Base-by-base conservation (phyloP, 192 early-diverging fungal genomes). In the Coemansia reversa region DNA sequence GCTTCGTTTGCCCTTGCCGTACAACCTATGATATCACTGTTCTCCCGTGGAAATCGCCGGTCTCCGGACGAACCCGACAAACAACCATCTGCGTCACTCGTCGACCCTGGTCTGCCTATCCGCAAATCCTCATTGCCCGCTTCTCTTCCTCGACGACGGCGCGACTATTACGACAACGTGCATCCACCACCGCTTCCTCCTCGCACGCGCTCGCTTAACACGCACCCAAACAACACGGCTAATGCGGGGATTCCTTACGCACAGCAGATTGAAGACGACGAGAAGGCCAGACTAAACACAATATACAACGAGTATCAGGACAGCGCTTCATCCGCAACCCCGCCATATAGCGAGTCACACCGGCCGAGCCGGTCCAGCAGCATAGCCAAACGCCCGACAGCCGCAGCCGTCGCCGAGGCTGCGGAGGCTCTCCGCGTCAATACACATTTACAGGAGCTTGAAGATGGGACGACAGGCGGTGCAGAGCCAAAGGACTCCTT, bases 211-310 rank as follows among this genome's bases (percentile, higher is more conserved):
- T 80, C 77, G 7, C 65, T 80, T 49, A 39, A 51, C 18, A 47
- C 50, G 18, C 67, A 53, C 29, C 45, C 51, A 24, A 32, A 33
- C 27, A 9, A 55, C 18, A 20, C 32, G 16, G 24, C 51, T 4
- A 2, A 27, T 22, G 48, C 39, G 23, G 16, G 29, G 27, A 4
- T 16, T 14, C 22, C 23, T 58, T 72, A 28, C 56, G 22, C 50
- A 54, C 48, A 65, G 50, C 76, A 79, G 76, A 65, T 74, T 53
- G 76, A 73, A 58, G 67, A 72, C 22, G 61, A 61, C n/a, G 76
- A 73, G 23, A 74, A 74, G 67, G 67, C 71, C 30, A 62, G 67
- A 18, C 66, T 74, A 16, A 66, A 56, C 22, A 59, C 63, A 6
- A 79, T 79, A 19, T 69, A 66, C 60, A 63, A 27, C 42, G 67